Evolutionary conservation across 2,329 filamentous ascomycete genomes (phyloP).

Genomic region (Trichoderma semiorbis): DNA sequence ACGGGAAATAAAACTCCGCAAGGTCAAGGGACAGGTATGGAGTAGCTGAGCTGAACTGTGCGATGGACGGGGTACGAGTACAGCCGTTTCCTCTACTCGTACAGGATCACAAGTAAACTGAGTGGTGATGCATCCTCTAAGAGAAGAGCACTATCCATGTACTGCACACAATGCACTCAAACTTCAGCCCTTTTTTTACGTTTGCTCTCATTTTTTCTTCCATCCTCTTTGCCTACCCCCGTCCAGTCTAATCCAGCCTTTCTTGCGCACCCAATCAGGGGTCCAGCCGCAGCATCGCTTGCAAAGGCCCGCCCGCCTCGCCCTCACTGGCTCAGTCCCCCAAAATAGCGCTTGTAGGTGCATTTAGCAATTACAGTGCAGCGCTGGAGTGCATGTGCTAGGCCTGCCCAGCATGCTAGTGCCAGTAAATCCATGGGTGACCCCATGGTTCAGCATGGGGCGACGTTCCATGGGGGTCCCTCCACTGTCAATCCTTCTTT

Average conservation of each 20-base stretch:
- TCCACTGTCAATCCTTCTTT: constrained; percentile 9
- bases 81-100: not conserved
- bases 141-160: not conserved
- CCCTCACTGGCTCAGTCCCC: constrained; percentile 6
- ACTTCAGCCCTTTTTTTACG: not conserved
- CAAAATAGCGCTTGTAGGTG: constrained; percentile 3
- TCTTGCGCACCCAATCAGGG: constrained; percentile 8
- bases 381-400: not conserved
- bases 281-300: constrained; percentile 5
- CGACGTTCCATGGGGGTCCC: constrained; percentile 8
- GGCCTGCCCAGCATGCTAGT: not conserved
- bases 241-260: not conserved
- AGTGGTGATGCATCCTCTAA: not conserved
- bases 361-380: not conserved
- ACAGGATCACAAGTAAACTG: not conserved
- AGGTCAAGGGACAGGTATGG: not conserved
- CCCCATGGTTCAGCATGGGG: constrained; percentile 10
- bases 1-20: not conserved
- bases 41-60: not conserved
- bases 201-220: not conserved
- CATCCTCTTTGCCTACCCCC: not conserved
- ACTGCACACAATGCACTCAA: not conserved
- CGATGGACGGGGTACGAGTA: not conserved
- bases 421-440: not conserved
- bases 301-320: not conserved